Percentiles rank a stretch among this genome's conserved stretches.
Evolutionary conservation across 1,284 basidiomycete species (phyloP).

Genomic region (Microbotryomycetes sp.): DNA sequence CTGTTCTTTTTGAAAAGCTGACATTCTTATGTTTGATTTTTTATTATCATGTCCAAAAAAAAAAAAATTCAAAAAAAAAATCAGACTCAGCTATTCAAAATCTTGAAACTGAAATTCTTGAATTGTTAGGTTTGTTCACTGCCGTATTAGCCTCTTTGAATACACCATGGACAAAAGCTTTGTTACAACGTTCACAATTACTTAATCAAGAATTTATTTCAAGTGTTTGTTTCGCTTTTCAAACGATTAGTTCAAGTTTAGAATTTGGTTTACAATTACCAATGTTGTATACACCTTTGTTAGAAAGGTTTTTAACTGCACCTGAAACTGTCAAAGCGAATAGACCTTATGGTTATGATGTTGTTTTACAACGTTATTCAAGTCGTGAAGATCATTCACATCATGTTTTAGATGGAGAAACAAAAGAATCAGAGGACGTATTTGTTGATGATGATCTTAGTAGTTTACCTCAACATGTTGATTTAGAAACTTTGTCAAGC

Average conservation of each 20-base stretch:
- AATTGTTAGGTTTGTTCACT: slow-evolving; percentile 21
- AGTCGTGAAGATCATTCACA: not conserved
- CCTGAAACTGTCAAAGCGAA: slow-evolving; percentile 19
- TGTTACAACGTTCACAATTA: slow-evolving; percentile 28
- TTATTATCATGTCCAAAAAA: too few species aligned
- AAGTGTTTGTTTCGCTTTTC: not conserved
- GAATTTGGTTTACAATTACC: slow-evolving; percentile 21
- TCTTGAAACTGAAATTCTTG: slow-evolving; percentile 24
- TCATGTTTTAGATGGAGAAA: not conserved
- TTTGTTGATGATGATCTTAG: slow-evolving; percentile 12
- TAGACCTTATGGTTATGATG: slow-evolving; percentile 20
- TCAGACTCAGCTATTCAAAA: not conserved
- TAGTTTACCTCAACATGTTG: slow-evolving; percentile 26
- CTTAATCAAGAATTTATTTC: slow-evolving; percentile 19
- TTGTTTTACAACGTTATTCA: not conserved
- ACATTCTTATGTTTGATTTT: not conserved
- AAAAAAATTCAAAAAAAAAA: too few species aligned
- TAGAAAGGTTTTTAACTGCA: slow-evolving; percentile 28
- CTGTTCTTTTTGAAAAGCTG: not conserved
- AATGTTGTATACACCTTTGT: slow-evolving; percentile 26
- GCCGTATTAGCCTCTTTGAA: slow-evolving; percentile 21
- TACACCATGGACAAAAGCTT: slow-evolving; percentile 25
- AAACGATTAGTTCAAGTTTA: too few species aligned
- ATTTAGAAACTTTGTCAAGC: slow-evolving; percentile 29
- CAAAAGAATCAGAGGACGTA: not conserved